phyloP scores from a whole-genome alignment of 352 stramenopile genomes.

The Elongisporangium prolatum region DNA sequence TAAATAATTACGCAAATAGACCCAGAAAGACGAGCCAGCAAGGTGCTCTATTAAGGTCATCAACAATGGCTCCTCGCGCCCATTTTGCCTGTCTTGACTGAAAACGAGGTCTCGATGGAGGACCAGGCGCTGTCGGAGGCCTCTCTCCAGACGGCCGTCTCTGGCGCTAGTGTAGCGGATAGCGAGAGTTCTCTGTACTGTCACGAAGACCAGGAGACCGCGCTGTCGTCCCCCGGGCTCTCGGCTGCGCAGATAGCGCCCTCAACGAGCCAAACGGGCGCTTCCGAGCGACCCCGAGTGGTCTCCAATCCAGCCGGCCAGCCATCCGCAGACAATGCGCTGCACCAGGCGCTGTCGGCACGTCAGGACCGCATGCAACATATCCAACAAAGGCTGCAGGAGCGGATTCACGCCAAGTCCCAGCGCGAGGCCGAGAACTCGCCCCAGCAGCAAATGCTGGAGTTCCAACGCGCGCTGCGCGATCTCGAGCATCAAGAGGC shows the following conservation, averaged over 20 bases:
- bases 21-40: background rate
- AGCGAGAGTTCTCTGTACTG: background rate
- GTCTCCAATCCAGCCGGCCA: constrained; percentile 8
- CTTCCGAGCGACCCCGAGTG: constrained; percentile 22
- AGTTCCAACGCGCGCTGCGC: constrained; percentile 28
- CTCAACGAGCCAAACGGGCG: constrained; percentile 6
- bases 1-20: background rate
- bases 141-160: background rate
- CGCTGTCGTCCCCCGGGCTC: background rate
- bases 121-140: background rate
- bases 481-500: constrained; percentile 40
- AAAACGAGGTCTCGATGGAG: background rate
- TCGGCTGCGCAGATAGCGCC: background rate
- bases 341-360: constrained; percentile 7
- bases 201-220: background rate
- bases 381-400: constrained; percentile 33
- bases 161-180: background rate
- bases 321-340: constrained; percentile 7
- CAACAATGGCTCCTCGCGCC: background rate
- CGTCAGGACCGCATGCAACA: constrained; percentile 29
- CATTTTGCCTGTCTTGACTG: background rate
- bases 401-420: constrained; percentile 26
- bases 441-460: constrained; percentile 15
- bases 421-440: constrained; percentile 5
- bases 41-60: background rate